Percentiles rank a stretch among this genome's conserved stretches.
phyloP scores from a whole-genome alignment of 352 stramenopile species.

The Globisporangium spinosum region DNA sequence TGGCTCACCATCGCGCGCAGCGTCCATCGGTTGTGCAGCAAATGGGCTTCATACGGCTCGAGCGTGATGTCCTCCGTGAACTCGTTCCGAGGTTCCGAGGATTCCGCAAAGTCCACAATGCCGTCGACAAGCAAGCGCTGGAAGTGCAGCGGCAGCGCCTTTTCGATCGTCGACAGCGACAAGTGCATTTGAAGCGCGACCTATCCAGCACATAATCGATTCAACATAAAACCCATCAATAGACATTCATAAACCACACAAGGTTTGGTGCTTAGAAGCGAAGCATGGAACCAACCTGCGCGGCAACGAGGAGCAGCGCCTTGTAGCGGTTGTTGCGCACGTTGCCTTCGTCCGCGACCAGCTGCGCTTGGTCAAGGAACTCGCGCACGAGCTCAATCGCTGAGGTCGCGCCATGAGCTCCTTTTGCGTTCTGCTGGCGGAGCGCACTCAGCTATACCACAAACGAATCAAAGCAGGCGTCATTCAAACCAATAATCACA shows the following conservation, averaged over 20 bases:
- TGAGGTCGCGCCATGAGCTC: conserved; percentile 54
- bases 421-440: conserved; percentile 36
- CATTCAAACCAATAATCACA: not conserved
- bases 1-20: conserved; percentile 66
- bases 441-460: conserved; percentile 43
- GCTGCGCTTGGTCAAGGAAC: conserved; percentile 81
- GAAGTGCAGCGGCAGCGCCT: conserved; percentile 64
- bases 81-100: conserved; percentile 26
- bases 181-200: conserved; percentile 73
- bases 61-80: conserved; percentile 36
- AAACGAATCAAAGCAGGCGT: not conserved
- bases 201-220: not conserved
- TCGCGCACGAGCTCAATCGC: conserved; percentile 79
- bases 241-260: not conserved
- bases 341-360: conserved; percentile 74
- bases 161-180: conserved; percentile 49
- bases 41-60: conserved; percentile 41
- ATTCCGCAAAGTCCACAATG: conserved; percentile 72
- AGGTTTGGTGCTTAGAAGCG: not conserved
- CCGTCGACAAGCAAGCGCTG: conserved; percentile 79
- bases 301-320: conserved; percentile 63
- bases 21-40: conserved; percentile 77
- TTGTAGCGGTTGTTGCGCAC: conserved; percentile 71
- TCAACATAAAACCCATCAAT: not conserved
- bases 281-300: conserved; percentile 29